Evolutionary conservation across 106 monocot species (phyloP), one percentile per base, ranked within the genome.

Genomic region (Cymbidium sinense): DNA sequence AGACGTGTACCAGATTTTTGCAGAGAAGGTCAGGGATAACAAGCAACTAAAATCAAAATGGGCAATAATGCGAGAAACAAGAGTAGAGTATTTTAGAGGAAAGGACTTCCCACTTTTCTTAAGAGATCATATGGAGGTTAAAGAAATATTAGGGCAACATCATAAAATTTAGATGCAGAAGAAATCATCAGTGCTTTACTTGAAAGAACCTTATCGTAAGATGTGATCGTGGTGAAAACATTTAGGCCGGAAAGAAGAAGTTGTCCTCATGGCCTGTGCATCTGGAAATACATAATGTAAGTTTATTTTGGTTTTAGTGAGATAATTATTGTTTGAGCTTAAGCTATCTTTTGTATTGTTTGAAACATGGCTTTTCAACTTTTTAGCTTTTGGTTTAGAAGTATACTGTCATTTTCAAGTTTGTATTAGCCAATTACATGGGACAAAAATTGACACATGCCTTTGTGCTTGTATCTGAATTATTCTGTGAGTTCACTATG

Each of bases 21-120:
- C 98, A 31, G 94, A 98, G 84, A 98, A 98, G 84, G 98, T 98
- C 73, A 92, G 98, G 77, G 98, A 98, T 78, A 98, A 98, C 76
- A 98, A 98, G 73, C 88, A 94, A 52, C 87, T 98, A 65, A 90
- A 94, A 86, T 98, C 98, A 4, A 91, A 94, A 86, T 98, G 98
- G 98, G 98, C 98, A 78, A 87, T 98, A 72, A 86, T 98, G 89
- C 98, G 94, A 87, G 98, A 98, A 82, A 88, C 98, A 72, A 83
- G 98, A 61, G 91, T 98, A 54, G 98, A 98, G 80, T 98, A 98
- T 78, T 98, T 98, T 70, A 90, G 98, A 85, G 98, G 94, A 25
- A 98, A 94, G 75, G 98, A 94, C 70, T 90, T 98, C 58, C 81
- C 79, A 44, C 70, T 73, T n/a, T 98, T 98, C 77, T 78, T 98